Conservation (phyloP, 352 stramenopile genomes). For the Phytophthora pseudosyringae region DNA sequence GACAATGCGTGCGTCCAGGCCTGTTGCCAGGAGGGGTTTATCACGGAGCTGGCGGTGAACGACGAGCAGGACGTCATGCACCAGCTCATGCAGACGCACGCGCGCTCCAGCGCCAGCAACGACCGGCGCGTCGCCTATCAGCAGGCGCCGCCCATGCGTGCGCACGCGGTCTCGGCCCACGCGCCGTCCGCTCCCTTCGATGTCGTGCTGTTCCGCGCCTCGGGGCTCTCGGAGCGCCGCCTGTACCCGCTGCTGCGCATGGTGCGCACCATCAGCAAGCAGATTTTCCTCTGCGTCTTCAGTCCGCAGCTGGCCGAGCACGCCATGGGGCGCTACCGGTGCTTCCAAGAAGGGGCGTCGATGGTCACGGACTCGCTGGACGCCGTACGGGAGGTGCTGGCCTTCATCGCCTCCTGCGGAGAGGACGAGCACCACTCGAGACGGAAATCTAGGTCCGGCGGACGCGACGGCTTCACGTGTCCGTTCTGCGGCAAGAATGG, state of each 20-base stretch:
- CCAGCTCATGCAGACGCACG: conserved; percentile 64
- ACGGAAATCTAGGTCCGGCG: conserved; percentile 28
- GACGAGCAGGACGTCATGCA: conserved; percentile 60
- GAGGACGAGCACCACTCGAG: conserved; percentile 13
- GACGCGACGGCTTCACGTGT: conserved; percentile 54
- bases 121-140: conserved; percentile 28
- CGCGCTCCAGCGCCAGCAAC: conserved; percentile 29
- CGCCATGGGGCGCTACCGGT: conserved; percentile 73
- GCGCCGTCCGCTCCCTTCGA: conserved; percentile 52
- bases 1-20: conserved; percentile 81
- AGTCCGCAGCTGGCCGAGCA: conserved; percentile 78
- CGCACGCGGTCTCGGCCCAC: conserved; percentile 12
- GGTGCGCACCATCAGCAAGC: conserved; percentile 74
- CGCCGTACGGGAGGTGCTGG: conserved; percentile 66
- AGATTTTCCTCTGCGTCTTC: conserved; percentile 89
- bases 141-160: conserved; percentile 16
- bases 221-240: conserved; percentile 53
- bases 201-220: conserved; percentile 68
- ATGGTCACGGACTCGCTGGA: conserved; percentile 84
- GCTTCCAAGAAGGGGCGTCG: conserved; percentile 78
- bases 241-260: conserved; percentile 64
- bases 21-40: conserved; percentile 65
- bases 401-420: conserved; percentile 65
- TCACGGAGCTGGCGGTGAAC: conserved; percentile 75
- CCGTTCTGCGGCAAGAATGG: conserved; percentile 77